Evolutionary conservation across 257 asterid genomes (phyloP).

Genomic region (Przewalskia tangutica): DNA sequence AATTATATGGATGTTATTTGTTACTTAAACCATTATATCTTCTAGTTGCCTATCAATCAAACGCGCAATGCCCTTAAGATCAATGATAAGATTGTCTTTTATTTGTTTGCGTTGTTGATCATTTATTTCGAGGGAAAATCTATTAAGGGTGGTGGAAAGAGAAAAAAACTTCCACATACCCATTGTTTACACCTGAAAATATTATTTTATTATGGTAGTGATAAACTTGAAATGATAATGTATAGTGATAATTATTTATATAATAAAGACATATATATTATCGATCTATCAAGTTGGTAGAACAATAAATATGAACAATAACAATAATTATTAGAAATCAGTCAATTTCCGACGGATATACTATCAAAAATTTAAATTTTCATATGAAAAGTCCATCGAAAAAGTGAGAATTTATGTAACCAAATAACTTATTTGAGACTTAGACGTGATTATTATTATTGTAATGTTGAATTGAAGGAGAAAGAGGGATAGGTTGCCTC

Average conservation of each 20-base stretch:
- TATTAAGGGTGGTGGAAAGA: background rate
- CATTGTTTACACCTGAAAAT: background rate
- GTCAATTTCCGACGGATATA: background rate
- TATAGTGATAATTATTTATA: too few species aligned
- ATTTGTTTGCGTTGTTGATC: background rate
- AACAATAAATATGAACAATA: background rate
- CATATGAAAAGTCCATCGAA: too few species aligned
- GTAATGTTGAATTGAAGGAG: background rate
- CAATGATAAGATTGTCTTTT: background rate
- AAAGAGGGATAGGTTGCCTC: slow-evolving; percentile 48
- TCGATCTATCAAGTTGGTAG: background rate
- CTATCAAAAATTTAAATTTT: background rate
- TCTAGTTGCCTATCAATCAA: background rate
- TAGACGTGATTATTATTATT: background rate
- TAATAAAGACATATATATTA: too few species aligned
- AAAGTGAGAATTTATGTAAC: background rate
- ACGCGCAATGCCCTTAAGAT: background rate
- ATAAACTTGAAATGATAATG: background rate
- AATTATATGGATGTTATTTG: background rate
- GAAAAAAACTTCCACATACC: background rate
- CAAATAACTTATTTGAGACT: background rate
- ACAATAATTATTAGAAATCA: background rate
- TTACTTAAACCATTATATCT: background rate
- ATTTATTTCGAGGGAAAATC: background rate
- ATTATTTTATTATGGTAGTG: too few species aligned